These are phyloP conservation scores for Candida dajiaensis DNA, from an alignment of 805 yeast genomes.

Conservation along the genomic window DNA sequence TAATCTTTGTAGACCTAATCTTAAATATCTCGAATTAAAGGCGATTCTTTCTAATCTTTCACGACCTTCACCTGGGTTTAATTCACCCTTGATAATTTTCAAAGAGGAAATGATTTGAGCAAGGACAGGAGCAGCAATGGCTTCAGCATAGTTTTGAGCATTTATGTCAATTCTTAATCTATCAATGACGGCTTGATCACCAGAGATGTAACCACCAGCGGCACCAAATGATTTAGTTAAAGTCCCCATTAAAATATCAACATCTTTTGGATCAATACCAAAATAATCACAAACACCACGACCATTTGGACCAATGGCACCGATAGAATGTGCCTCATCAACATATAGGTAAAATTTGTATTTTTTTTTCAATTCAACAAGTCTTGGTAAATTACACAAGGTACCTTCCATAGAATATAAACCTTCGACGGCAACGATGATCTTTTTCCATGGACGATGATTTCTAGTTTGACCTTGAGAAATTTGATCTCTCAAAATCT, in stretches of 20 bases:
- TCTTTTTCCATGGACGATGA: slow-evolving; percentile 94
- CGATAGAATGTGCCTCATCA: slow-evolving; percentile 98
- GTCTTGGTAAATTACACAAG: slow-evolving; percentile 58
- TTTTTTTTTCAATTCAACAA: slow-evolving; percentile 72
- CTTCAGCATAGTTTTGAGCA: slow-evolving; percentile 73
- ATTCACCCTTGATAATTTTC: slow-evolving; percentile 70
- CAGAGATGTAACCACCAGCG: slow-evolving; percentile 97
- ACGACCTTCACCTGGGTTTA: slow-evolving; percentile 88
- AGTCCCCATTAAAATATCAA: slow-evolving; percentile 96
- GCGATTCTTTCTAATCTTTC: slow-evolving; percentile 91
- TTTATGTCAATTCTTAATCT: slow-evolving; percentile 67
- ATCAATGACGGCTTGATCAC: slow-evolving; percentile 60
- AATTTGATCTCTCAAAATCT: slow-evolving; percentile 67
- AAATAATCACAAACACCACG: slow-evolving; percentile 95
- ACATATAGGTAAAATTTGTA: slow-evolving; percentile 87
- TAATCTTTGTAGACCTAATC: slow-evolving; percentile 83
- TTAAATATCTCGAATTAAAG: slow-evolving; percentile 88
- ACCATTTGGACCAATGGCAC: slow-evolving; percentile 95
- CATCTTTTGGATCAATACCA: slow-evolving; percentile 63
- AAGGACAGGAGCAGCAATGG: slow-evolving; percentile 86
- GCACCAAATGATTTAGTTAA: slow-evolving; percentile 98
- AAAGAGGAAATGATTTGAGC: slow-evolving; percentile 82
- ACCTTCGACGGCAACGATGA: slow-evolving; percentile 85
- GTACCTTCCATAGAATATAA: slow-evolving; percentile 80
- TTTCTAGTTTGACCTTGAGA: slow-evolving; percentile 53